Base-by-base conservation (phyloP, 345 rosid genomes). In the Ailanthus altissimus region DNA sequence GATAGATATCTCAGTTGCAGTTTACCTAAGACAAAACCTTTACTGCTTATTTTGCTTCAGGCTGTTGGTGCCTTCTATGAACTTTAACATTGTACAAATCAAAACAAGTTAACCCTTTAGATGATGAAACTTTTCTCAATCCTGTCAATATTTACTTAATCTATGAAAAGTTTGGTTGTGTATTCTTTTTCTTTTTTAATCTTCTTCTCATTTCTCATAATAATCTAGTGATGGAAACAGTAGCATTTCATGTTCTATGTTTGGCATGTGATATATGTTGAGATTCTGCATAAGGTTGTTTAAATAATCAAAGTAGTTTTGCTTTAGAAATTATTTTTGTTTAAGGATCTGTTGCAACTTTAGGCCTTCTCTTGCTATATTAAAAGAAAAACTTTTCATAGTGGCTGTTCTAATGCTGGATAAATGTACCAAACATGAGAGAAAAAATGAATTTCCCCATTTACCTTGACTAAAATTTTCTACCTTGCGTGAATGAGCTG, bases 41-140 rank as follows among this genome's bases (percentile, higher is more conserved):
- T 80, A 12, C 62, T 12, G 23, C 47, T 75, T 77, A 60, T 51
- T 77, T 15, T 73, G 60, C 45, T 84, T 79, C 88, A 95, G 99
- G 99, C 97, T 20, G 96, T 96, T 67, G 99, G 99, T 47, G 86
- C 91, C 14, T 62, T 7, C 57, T 21, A 12, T 56, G 13, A 13
- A 6, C 47, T 36, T 38, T 47, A 46, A 11, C 23, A 32, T 51
- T 6, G 16, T n/a, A 60, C 23, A 26, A 20, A 58, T 67, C 32
- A 53, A 18, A 32, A 10, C 16, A 70, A 14, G 20, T 21, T 13
- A 23, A 51, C 60, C 26, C 38, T 56, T 58, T 47, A 57, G 14
- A 21, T 72, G 38, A 40, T 25, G 67, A 47, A 15, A 5, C 53
- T 25, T 70, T 40, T 72, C 53, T 40, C 50, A 71, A n/a, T n/a